phyloP scores from a whole-genome alignment of 2,329 filamentous ascomycete genomes.

The Colletotrichum plurivorum region DNA sequence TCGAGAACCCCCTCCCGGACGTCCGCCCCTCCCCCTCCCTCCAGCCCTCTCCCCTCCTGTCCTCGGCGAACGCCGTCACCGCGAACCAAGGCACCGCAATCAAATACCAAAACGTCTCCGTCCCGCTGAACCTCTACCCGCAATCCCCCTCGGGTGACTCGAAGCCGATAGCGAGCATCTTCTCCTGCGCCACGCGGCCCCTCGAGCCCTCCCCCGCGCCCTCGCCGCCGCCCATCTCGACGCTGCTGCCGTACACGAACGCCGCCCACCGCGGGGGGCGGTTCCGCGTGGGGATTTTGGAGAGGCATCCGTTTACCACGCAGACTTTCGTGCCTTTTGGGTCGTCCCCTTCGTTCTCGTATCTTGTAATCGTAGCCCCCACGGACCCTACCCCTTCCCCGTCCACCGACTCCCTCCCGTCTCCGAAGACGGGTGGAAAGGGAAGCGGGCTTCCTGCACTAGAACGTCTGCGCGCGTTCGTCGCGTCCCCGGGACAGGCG shows the following conservation, averaged over 20 bases:
- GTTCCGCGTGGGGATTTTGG: slow-evolving; percentile 82
- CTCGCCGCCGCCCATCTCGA: slow-evolving; percentile 28
- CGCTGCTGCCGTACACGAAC: slow-evolving; percentile 40
- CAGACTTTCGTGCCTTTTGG: slow-evolving; percentile 91
- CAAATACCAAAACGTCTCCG: slow-evolving; percentile 87
- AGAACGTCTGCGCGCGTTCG: slow-evolving; percentile 78
- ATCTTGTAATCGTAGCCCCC: slow-evolving; percentile 92
- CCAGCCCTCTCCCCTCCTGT: slow-evolving; percentile 51
- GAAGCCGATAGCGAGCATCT: slow-evolving; percentile 85
- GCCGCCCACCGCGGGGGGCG: slow-evolving; percentile 36
- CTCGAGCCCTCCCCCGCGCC: slow-evolving; percentile 49
- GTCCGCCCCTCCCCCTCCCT: slow-evolving; percentile 64
- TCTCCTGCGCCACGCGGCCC: slow-evolving; percentile 81
- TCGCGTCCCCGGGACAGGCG: slow-evolving; percentile 83
- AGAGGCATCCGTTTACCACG: slow-evolving; percentile 93
- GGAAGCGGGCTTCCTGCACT: slow-evolving; percentile 81
- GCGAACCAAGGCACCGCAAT: slow-evolving; percentile 91
- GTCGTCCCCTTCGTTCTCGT: slow-evolving; percentile 52
- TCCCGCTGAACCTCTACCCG: slow-evolving; percentile 79
- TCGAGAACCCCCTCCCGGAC: slow-evolving; percentile 78
- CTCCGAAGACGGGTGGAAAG: slow-evolving; percentile 17
- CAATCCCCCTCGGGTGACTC: slow-evolving; percentile 72
- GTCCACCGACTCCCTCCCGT: slow-evolving; percentile 58
- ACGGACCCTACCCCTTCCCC: slow-evolving; percentile 60
- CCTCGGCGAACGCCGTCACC: slow-evolving; percentile 64